These are phyloP conservation scores for Tetracladium setigerum DNA, from an alignment of 495 filamentous ascomycete genomes.

Conservation along the genomic window DNA sequence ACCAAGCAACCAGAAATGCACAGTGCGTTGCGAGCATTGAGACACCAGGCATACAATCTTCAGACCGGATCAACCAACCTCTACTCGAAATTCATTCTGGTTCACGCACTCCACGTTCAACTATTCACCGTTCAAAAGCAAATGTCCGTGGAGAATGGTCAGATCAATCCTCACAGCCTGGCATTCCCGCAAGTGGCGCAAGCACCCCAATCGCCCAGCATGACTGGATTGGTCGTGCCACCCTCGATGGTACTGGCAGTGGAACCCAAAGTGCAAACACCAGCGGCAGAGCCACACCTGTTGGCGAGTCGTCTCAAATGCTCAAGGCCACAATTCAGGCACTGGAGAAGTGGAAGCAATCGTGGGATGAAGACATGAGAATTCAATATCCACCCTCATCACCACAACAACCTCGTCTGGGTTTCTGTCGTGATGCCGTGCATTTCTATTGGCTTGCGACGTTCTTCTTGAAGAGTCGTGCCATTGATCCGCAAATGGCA, in stretches of 20 bases:
- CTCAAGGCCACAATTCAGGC: constrained; percentile 29
- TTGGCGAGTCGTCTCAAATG: constrained; percentile 9
- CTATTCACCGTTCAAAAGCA: constrained; percentile 34
- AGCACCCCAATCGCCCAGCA: constrained; percentile 38
- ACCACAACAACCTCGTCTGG: constrained; percentile 39
- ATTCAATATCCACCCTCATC: constrained; percentile 48
- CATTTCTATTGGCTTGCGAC: constrained; percentile 61
- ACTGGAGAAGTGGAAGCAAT: constrained; percentile 56
- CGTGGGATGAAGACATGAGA: constrained; percentile 58
- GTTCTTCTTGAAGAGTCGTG: constrained; percentile 38
- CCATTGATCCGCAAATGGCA: constrained; percentile 36
- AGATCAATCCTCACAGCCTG: constrained; percentile 11
- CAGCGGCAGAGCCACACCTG: constrained; percentile 19
- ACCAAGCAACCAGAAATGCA: constrained; percentile 51
- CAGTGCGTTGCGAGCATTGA: constrained; percentile 43
- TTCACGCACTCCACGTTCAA: constrained; percentile 53
- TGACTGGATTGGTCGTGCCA: constrained; percentile 18
- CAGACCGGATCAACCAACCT: constrained; percentile 51
- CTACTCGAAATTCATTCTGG: constrained; percentile 61
- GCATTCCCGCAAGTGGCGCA: constrained; percentile 32
- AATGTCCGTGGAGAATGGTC: constrained; percentile 15
- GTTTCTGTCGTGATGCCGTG: constrained; percentile 56
- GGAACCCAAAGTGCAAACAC: constrained; percentile 11
- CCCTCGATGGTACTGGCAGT: constrained; percentile 15
- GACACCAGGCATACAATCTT: constrained; percentile 43